Evolutionary conservation across 176 grass and related monocot genomes (phyloP), one percentile per base, ranked within the genome.

Genomic region (Leersia perrieri): DNA sequence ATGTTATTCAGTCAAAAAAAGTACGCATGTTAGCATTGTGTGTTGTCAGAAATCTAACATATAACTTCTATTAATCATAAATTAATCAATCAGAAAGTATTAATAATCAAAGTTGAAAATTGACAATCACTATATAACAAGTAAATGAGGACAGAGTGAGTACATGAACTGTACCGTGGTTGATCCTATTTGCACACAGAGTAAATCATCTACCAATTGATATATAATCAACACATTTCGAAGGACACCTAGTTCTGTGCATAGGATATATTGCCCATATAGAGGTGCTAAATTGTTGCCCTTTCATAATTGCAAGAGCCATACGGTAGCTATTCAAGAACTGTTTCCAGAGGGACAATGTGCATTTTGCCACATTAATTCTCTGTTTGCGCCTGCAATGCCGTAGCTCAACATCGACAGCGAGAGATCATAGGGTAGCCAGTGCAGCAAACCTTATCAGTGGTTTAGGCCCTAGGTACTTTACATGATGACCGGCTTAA

Each of bases 391-490:
- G 53, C 68, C 13, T 28, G 82, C 49, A 70, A 66, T 84, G 82
- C 65, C 20, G 36, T 71, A 70, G 79, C 57, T 51, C 79, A 72
- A 57, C 66, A 41, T 30, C 20, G 79, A 77, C 22, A 72, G 79
- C 41, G 79, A 82, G 40, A 63, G 34, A 39, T 77, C 57, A 69
- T 35, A 29, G 29, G 18, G 78, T 30, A 31, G 65, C 80, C 79
- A 87, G 32, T 53, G 28, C 64, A 82, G 73, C 79, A 63, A 51
- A 55, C 66, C 65, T 70, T 82, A 72, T 77, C 66, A 8, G 32
- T 71, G 33, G 33, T 40, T 55, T 44, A 72, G 40, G 33, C 22
- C 10, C 6, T 27, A 51, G 41, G 23, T 40, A 65, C n/a, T 77
- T 77, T 78, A 73, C 63, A 77, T 63, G 73, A 41, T 22, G 55